Percentiles rank a stretch among this genome's conserved stretches.
Evolutionary conservation across 495 filamentous ascomycete genomes (phyloP).

Genomic region (Tetracladium marchalianum): DNA sequence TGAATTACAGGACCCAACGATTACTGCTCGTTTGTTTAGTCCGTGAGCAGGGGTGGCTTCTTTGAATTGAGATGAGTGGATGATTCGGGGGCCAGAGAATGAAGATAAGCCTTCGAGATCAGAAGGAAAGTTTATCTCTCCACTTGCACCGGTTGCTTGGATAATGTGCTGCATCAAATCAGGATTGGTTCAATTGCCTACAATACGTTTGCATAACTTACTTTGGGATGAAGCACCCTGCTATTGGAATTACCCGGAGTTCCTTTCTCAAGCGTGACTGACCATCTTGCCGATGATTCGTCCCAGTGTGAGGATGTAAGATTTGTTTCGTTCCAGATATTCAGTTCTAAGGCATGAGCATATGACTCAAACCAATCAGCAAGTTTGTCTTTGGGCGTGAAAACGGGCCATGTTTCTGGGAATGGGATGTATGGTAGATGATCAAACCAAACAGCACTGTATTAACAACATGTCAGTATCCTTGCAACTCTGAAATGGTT

Average conservation of each 20-base stretch:
- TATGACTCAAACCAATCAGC: conserved; percentile 65
- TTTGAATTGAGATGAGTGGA: conserved; percentile 60
- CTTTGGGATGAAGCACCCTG: conserved; percentile 43
- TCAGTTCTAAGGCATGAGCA: conserved; percentile 52
- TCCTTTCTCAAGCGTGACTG: conserved; percentile 34
- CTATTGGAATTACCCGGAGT: conserved; percentile 37
- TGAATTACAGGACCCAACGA: conserved; percentile 76
- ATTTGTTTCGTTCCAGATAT: conserved; percentile 46
- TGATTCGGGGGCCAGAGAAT: conserved; percentile 51
- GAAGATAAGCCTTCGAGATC: conserved; percentile 27
- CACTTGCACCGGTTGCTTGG: conserved; percentile 56
- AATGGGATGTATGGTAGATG: conserved; percentile 59
- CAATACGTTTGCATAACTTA: neutral
- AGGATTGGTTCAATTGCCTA: neutral
- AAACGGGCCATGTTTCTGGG: conserved; percentile 49
- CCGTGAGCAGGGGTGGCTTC: conserved; percentile 31
- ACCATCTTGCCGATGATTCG: conserved; percentile 42
- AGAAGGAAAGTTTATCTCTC: conserved; percentile 49
- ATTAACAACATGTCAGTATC: conserved; percentile 44
- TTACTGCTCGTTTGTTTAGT: conserved; percentile 53
- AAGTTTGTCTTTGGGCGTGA: conserved; percentile 63
- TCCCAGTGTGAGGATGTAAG: conserved; percentile 39
- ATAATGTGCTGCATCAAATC: conserved; percentile 38
- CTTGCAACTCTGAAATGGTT: too few relatives aligned
- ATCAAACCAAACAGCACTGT: conserved; percentile 58